These are phyloP conservation scores for Didymella glomerata DNA, from an alignment of 2,329 filamentous ascomycete genomes.

Conservation along the genomic window DNA sequence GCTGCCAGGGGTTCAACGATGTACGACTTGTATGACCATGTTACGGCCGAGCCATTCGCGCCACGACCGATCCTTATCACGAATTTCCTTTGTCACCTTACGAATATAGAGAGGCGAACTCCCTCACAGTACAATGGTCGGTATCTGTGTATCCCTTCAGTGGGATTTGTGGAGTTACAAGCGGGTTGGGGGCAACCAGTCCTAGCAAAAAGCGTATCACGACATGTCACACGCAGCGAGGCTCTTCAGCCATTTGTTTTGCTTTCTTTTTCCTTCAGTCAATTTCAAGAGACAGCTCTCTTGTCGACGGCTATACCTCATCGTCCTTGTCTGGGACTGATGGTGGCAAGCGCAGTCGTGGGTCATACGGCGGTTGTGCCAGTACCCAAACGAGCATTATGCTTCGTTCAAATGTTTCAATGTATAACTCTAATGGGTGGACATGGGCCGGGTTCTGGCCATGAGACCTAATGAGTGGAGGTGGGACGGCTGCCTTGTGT, in stretches of 20 bases:
- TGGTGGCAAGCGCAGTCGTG: slow-evolving; percentile 44
- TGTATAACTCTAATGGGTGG: slow-evolving; percentile 33
- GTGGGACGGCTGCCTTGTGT: slow-evolving; percentile 23
- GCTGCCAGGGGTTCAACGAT: slow-evolving; percentile 43
- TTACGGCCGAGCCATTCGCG: slow-evolving; percentile 38
- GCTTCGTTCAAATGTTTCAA: slow-evolving; percentile 32
- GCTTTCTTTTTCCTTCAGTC: slow-evolving; percentile 28
- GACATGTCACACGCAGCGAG: slow-evolving; percentile 38
- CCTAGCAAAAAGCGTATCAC: slow-evolving; percentile 33
- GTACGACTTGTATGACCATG: slow-evolving; percentile 51
- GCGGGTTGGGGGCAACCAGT: slow-evolving; percentile 15
- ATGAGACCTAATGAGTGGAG: slow-evolving; percentile 27
- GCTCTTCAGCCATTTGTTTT: slow-evolving; percentile 46
- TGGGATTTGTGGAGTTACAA: slow-evolving; percentile 35
- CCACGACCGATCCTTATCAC: slow-evolving; percentile 47
- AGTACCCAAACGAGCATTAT: slow-evolving; percentile 22
- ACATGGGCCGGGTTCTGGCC: slow-evolving; percentile 22
- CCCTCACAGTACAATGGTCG: slow-evolving; percentile 25
- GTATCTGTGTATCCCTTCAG: slow-evolving; percentile 32
- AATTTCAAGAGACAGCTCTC: slow-evolving; percentile 40
- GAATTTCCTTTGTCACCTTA: slow-evolving; percentile 48
- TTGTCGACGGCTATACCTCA: slow-evolving; percentile 47
- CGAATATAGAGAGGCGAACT: slow-evolving; percentile 34
- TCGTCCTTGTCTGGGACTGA: slow-evolving; percentile 34
- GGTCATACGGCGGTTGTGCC: slow-evolving; percentile 24